Evolutionary conservation across 2,329 filamentous ascomycete species (phyloP), one percentile per base, ranked within the genome.

Genomic region (Colletotrichum liriopes): DNA sequence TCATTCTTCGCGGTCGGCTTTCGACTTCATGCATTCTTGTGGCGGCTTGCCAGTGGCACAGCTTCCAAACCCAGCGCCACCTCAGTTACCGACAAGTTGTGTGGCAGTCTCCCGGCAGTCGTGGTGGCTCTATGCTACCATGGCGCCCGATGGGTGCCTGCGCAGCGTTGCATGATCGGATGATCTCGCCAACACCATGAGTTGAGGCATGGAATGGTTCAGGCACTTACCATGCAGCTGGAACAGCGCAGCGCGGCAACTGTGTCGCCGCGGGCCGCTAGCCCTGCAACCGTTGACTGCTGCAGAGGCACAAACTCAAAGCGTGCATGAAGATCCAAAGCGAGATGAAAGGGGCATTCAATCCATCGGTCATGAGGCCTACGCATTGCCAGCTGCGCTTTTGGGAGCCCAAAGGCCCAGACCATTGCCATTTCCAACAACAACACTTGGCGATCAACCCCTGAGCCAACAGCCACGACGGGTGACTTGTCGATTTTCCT

Each of bases 191-290:
- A 55, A 65, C 61, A 63, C 16, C 20, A 23, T 16, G 41, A 61
- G 62, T 58, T 26, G 54, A 66, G 54, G 67, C 55, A 56, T 65
- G 43, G 23, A 41, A 41, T 49, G 52, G 45, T 61, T 65, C 67
- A 66, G 49, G 60, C 67, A 71, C 56, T 71, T 71, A 71, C 71
- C 71, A 73, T 63, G 69, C 45, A 66, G 49, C 71, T 66, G 71
- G 52, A 58, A 60, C 67, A 47, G 41, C 39, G 55, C 67, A 26
- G 41, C 71, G 66, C 71, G 67, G 71, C 47, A 71, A 51, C 66
- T 62, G 67, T 55, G 62, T 71, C 54, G 51, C 60, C 55, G 67
- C 55, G 60, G 67, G 16, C 49, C 61, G 71, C 39, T 65, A 71
- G 60, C 35, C 66, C 67, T 61, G 60, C 67, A 45, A 66, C 67